Evolutionary conservation across 2,329 filamentous ascomycete species (phyloP), one percentile per base, ranked within the genome.

Genomic region (Curvularia hawaiiensis): DNA sequence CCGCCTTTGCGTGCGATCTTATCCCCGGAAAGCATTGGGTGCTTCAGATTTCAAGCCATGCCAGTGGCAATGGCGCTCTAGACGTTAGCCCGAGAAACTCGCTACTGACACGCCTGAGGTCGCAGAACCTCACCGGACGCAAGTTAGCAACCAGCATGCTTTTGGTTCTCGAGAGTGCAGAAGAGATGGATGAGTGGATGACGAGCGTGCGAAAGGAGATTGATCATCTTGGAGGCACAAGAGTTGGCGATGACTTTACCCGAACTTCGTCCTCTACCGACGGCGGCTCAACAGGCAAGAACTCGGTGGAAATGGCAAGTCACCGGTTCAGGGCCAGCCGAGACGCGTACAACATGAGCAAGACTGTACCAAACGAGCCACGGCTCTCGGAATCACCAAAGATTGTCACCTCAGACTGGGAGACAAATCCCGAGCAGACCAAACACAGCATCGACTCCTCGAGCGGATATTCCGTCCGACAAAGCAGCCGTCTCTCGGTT

Each of bases 21-120:
- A 91, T 94, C 54, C 89, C 90, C 3, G 91, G 91, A 6, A 86
- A 86, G 59, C 90, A 92, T 68, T 93, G 90, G 86, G 91, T 94
- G 6, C 75, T 94, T 14, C 90, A 92, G 64, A 85, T 94, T 22
- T 88, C 87, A 3, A 88, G 90, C 35, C 79, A 82, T 9, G 85
- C 87, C 55, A 86, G 88, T 49, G 76, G 83, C 2, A 84, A 89
- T 33, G 85, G 85, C 28, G 78, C 69, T 4, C 67, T 77, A 1
- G 70, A 82, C 14, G 58, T 65, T 5, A 67, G 57, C 1, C 74
- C 75, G 38, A 79, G 84, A 3, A 84, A 84, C 49, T 90, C 88
- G 1, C 75, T 92, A 3, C 81, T 91, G 31, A 85, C 88, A 1
- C 85, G 88, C 52, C 78, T 91, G 49, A 83, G 86, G 2, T 83